Conservation (phyloP, 805 yeast genomes). For the Metschnikowia vanudenii region DNA sequence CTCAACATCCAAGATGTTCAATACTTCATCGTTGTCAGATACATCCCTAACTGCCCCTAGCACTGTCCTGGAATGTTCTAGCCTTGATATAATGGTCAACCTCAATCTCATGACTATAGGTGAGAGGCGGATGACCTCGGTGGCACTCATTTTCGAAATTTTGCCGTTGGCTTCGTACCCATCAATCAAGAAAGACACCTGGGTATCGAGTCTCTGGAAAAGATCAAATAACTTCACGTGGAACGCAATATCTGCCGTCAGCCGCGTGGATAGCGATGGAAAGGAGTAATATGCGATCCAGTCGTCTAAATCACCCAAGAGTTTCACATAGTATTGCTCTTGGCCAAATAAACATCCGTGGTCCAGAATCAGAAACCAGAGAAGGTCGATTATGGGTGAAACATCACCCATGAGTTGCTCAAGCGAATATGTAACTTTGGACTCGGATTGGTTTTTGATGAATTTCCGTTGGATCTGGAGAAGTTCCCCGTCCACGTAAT, state of each 20-base stretch:
- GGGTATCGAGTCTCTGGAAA: constrained; percentile 38
- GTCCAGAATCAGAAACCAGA: constrained; percentile 57
- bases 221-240: constrained; percentile 25
- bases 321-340: constrained; percentile 55
- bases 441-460: constrained; percentile 32
- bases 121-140: constrained; percentile 51
- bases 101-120: constrained; percentile 56
- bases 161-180: constrained; percentile 23
- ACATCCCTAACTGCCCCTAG: not conserved
- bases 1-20: constrained; percentile 34
- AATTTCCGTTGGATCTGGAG: constrained; percentile 30
- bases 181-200: constrained; percentile 27
- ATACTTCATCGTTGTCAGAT: constrained; percentile 3
- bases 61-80: constrained; percentile 21
- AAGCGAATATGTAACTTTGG: constrained; percentile 22
- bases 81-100: constrained; percentile 32
- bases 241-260: not conserved
- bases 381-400: constrained; percentile 47
- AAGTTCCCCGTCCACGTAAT: constrained; percentile 15
- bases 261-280: constrained; percentile 12
- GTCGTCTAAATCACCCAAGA: constrained; percentile 68
- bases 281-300: constrained; percentile 42
- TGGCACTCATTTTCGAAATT: constrained; percentile 34
- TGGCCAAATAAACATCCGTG: constrained; percentile 51
- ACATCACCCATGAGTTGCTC: constrained; percentile 44